These are phyloP conservation scores for Phanerodontia chrysosporium DNA, from an alignment of 768 basidiomycete species.

Conservation along the genomic window DNA sequence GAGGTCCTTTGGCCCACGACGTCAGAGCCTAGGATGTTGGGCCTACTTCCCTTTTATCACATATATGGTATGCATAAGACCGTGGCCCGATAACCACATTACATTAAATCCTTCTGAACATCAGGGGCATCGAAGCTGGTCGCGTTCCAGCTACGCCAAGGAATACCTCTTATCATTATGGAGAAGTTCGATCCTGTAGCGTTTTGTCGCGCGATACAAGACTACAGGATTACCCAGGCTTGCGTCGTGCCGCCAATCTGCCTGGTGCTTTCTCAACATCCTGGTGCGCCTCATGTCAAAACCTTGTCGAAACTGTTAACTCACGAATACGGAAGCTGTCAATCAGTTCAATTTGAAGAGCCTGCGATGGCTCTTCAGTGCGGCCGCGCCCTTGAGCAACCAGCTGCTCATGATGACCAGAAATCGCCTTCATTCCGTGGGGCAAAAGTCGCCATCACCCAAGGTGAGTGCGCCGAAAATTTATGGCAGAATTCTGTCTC, in stretches of 20 bases:
- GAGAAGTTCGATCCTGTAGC: slow-evolving; percentile 64
- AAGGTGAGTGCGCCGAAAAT: slow-evolving; percentile 44
- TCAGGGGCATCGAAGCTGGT: slow-evolving; percentile 51
- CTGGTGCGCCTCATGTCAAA: slow-evolving; percentile 38
- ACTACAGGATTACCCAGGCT: slow-evolving; percentile 52
- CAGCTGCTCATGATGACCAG: slow-evolving; percentile 52
- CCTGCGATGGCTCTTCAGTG: slow-evolving; percentile 56
- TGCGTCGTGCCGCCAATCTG: slow-evolving; percentile 78
- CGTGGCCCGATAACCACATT: too few species aligned
- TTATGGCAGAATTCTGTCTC: not conserved
- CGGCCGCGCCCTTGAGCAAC: slow-evolving; percentile 76
- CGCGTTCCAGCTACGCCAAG: slow-evolving; percentile 3
- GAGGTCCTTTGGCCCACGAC: slow-evolving; percentile 39
- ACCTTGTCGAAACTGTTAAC: not conserved
- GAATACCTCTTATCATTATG: slow-evolving; percentile 58
- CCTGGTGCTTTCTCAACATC: slow-evolving; percentile 45
- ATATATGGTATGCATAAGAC: slow-evolving; percentile 45
- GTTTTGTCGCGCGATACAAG: slow-evolving; percentile 63
- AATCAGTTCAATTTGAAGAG: slow-evolving; percentile 64
- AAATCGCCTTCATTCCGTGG: slow-evolving; percentile 35
- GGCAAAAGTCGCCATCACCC: slow-evolving; percentile 41
- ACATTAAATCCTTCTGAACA: not conserved
- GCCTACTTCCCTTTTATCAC: slow-evolving; percentile 59
- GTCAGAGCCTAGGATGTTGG: slow-evolving; percentile 50
- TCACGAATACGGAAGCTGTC: slow-evolving; percentile 38